phyloP scores from a whole-genome alignment of 2,329 filamentous ascomycete genomes.

The Dothistroma septosporum region DNA sequence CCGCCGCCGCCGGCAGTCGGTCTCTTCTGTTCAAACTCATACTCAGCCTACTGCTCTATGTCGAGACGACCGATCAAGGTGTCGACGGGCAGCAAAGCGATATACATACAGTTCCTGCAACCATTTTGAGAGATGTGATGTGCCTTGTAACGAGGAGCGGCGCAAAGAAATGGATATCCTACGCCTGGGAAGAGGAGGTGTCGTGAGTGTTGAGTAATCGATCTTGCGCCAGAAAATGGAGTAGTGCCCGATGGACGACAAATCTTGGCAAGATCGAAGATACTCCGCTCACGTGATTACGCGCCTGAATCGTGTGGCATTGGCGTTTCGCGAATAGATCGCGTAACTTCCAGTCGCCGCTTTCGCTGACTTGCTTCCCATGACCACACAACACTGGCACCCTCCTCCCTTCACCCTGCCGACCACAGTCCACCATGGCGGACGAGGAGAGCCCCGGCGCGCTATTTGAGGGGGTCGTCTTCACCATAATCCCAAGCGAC shows the following conservation, averaged over 20 bases:
- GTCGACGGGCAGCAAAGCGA: slow-evolving; percentile 90
- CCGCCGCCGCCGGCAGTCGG: slow-evolving; percentile 39
- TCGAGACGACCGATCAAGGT: slow-evolving; percentile 32
- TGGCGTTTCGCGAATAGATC: too few relatives aligned
- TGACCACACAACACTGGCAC: background rate
- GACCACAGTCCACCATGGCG: slow-evolving; percentile 10
- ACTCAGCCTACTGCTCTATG: slow-evolving; percentile 80
- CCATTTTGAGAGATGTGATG: slow-evolving; percentile 61
- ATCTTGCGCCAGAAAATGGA: too few relatives aligned
- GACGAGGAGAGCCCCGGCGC: slow-evolving; percentile 15
- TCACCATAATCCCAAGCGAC: slow-evolving; percentile 43
- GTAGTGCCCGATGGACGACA: too few relatives aligned
- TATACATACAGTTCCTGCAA: slow-evolving; percentile 85
- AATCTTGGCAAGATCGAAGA: too few relatives aligned
- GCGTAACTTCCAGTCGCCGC: too few relatives aligned
- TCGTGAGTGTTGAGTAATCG: too few relatives aligned
- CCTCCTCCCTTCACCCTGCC: background rate
- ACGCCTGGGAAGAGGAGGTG: slow-evolving; percentile 49
- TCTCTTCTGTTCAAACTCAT: slow-evolving; percentile 52
- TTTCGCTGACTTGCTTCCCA: background rate
- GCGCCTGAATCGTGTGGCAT: too few relatives aligned
- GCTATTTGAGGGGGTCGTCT: slow-evolving; percentile 39
- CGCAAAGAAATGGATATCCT: slow-evolving; percentile 92
- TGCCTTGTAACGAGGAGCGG: slow-evolving; percentile 39
- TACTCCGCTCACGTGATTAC: too few relatives aligned